Percentiles rank a stretch among this genome's conserved stretches.
These are phyloP conservation scores for Cryptococcus maquisensis DNA, from an alignment of 1,284 basidiomycete genomes.

Conservation along the genomic window DNA sequence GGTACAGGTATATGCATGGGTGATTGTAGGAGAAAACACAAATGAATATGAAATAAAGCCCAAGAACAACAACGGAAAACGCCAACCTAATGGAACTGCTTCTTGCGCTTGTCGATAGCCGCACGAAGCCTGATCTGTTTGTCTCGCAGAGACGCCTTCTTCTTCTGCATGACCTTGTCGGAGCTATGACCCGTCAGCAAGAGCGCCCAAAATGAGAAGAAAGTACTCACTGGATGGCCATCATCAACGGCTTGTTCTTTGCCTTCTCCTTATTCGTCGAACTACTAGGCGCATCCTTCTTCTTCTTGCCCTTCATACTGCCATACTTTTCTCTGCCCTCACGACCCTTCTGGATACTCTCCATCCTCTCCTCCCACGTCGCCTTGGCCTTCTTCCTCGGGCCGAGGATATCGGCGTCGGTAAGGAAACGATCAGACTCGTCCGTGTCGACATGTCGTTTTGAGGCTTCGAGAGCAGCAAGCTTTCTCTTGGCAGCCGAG, in stretches of 20 bases:
- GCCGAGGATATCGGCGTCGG: slow-evolving; percentile 88
- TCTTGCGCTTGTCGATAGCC: slow-evolving; percentile 48
- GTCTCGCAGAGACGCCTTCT: slow-evolving; percentile 78
- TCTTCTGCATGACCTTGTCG: slow-evolving; percentile 60
- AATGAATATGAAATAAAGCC: neutral
- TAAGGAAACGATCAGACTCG: slow-evolving; percentile 65
- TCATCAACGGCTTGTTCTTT: slow-evolving; percentile 89
- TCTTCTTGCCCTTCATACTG: slow-evolving; percentile 81
- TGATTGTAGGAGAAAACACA: neutral
- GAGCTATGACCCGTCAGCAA: slow-evolving; percentile 29
- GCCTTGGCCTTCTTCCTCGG: slow-evolving; percentile 91
- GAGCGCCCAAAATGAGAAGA: neutral
- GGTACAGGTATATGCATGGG: no score
- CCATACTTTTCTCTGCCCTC: slow-evolving; percentile 96
- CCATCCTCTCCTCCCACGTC: slow-evolving; percentile 91
- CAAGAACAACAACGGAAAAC: neutral
- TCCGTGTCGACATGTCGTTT: slow-evolving; percentile 56
- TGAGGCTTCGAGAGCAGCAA: slow-evolving; percentile 67
- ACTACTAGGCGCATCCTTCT: slow-evolving; percentile 70
- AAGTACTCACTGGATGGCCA: slow-evolving; percentile 64
- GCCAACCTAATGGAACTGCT: slow-evolving; percentile 37
- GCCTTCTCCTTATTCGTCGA: slow-evolving; percentile 86
- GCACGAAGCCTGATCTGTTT: slow-evolving; percentile 60
- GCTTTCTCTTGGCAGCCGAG: slow-evolving; percentile 78
- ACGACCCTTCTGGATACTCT: slow-evolving; percentile 82